Evolutionary conservation across 495 filamentous ascomycete species (phyloP).

Genomic region (Aspergillus indologenus): DNA sequence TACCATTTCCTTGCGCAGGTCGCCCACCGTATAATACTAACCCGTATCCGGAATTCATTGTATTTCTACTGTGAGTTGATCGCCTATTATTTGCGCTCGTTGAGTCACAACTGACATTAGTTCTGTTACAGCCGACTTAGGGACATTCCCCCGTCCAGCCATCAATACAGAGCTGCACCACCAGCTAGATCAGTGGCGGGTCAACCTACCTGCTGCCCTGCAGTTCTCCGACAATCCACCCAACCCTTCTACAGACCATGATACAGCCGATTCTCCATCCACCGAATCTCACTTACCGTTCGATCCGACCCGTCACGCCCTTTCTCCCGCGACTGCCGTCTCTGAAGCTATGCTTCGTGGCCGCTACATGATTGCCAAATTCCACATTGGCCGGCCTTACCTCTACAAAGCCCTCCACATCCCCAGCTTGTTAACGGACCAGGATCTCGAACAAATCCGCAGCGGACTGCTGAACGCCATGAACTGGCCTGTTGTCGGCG

Average conservation of each 20-base stretch:
- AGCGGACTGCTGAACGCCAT: slow-evolving; percentile 43
- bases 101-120: neutral
- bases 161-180: slow-evolving; percentile 45
- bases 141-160: slow-evolving; percentile 44
- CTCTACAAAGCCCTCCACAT: slow-evolving; percentile 47
- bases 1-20: slow-evolving; percentile 51
- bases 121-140: slow-evolving; percentile 37
- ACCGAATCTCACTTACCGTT: slow-evolving; percentile 13
- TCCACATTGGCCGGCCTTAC: slow-evolving; percentile 49
- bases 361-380: slow-evolving; percentile 44
- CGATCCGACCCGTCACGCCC: slow-evolving; percentile 25
- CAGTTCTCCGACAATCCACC: slow-evolving; percentile 34
- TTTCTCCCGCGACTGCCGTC: slow-evolving; percentile 40
- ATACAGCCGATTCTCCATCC: slow-evolving; percentile 20
- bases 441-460: slow-evolving; percentile 44
- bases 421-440: slow-evolving; percentile 38
- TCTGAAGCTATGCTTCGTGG: slow-evolving; percentile 48
- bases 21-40: slow-evolving; percentile 48
- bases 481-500: slow-evolving; percentile 44
- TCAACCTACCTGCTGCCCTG: slow-evolving; percentile 41
- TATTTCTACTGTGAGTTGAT: slow-evolving; percentile 44
- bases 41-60: slow-evolving; percentile 45
- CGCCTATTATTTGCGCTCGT: neutral
- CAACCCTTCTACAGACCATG: slow-evolving; percentile 19
- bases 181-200: slow-evolving; percentile 48